These are phyloP conservation scores for Chloranthus sessilifolius DNA, from an alignment of 164 flowering plant genomes.

Conservation along the genomic window DNA sequence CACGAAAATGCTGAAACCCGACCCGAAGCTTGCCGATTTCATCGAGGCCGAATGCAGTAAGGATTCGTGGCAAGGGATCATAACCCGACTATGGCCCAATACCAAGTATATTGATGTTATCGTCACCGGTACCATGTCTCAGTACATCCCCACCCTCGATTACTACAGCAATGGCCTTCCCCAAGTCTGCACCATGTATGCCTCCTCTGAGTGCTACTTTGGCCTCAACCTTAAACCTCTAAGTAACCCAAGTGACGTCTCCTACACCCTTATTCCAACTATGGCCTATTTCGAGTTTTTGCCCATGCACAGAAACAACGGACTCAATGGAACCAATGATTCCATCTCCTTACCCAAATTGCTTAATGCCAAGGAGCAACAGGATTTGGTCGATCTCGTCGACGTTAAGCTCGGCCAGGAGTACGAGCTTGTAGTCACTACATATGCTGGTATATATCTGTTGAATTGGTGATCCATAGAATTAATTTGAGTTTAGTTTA, in stretches of 20 bases:
- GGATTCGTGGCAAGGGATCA: conserved; percentile 83
- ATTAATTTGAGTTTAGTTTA: too few relatives aligned
- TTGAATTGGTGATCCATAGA: neutral
- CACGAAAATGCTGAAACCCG: conserved; percentile 50
- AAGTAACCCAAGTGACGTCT: conserved; percentile 76
- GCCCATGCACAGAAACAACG: conserved; percentile 57
- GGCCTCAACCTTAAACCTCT: conserved; percentile 87
- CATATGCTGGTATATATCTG: conserved; percentile 63
- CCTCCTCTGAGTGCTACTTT: conserved; percentile 91
- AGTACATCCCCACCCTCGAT: conserved; percentile 85
- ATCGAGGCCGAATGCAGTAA: conserved; percentile 61
- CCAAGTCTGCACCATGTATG: conserved; percentile 94
- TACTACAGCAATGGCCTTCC: conserved; percentile 88
- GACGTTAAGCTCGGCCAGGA: conserved; percentile 91
- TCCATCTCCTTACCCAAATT: conserved; percentile 41
- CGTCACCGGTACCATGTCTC: conserved; percentile 98
- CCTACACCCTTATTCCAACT: conserved; percentile 88
- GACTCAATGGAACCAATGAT: conserved; percentile 10
- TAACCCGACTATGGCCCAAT: conserved; percentile 89
- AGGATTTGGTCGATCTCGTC: conserved; percentile 70
- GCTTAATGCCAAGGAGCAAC: conserved; percentile 63
- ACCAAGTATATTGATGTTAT: conserved; percentile 93
- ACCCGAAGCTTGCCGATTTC: conserved; percentile 71
- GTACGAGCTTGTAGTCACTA: conserved; percentile 95
- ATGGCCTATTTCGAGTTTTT: conserved; percentile 94